A percentile compares a stretch with the other conserved stretches of the same genome.
These are phyloP conservation scores for Cercospora beticola DNA, from an alignment of 2,329 filamentous ascomycete genomes.

Conservation along the genomic window DNA sequence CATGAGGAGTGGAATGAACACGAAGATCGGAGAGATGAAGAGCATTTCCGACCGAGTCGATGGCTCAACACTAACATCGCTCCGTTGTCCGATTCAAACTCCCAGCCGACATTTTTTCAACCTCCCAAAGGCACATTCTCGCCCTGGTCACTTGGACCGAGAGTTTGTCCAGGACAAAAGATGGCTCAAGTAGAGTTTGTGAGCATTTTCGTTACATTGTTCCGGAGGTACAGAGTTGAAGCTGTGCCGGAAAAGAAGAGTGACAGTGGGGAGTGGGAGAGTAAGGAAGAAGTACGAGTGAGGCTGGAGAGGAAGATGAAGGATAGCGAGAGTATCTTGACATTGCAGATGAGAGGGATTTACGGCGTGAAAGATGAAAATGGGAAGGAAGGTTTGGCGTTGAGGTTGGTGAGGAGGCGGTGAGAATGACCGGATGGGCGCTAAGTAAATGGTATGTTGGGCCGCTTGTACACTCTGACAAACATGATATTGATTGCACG, in stretches of 20 bases:
- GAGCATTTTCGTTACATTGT: conserved; percentile 45
- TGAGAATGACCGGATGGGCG: background rate
- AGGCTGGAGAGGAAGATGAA: conserved; percentile 29
- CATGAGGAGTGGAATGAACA: background rate
- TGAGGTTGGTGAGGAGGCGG: conserved; percentile 21
- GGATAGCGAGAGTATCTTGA: conserved; percentile 29
- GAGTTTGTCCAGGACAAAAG: conserved; percentile 55
- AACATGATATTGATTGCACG: no score
- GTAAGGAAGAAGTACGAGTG: conserved; percentile 15
- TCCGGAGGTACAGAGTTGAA: conserved; percentile 27
- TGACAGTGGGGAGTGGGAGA: conserved; percentile 18
- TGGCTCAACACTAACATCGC: conserved; percentile 40
- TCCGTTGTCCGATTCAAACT: background rate
- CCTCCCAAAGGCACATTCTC: conserved; percentile 46
- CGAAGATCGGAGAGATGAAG: conserved; percentile 32
- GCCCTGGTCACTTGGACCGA: conserved; percentile 52
- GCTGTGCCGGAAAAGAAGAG: conserved; percentile 22
- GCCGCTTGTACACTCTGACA: no score
- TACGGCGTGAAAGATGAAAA: conserved; percentile 25
- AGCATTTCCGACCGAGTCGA: conserved; percentile 42
- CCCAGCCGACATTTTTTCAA: conserved; percentile 30
- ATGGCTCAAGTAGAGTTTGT: conserved; percentile 59
- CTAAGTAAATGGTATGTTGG: no score
- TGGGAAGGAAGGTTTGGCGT: conserved; percentile 14
- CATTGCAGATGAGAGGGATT: conserved; percentile 33